These are phyloP conservation scores for Venturia carpophila DNA, from an alignment of 2,329 filamentous ascomycete species.

Conservation along the genomic window DNA sequence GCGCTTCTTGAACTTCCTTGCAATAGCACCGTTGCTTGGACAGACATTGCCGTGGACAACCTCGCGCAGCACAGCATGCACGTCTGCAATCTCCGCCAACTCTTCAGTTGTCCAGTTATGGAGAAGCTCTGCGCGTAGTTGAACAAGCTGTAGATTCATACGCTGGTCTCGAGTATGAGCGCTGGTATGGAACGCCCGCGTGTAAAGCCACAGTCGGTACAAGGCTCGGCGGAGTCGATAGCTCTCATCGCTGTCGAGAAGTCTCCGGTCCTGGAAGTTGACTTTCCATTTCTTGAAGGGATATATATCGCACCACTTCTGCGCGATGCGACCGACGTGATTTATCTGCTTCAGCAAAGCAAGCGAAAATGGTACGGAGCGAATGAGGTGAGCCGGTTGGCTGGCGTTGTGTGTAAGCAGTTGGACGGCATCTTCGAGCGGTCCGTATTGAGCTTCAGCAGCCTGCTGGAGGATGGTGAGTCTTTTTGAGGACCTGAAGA, in stretches of 20 bases:
- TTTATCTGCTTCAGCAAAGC: conserved; percentile 50
- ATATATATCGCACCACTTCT: conserved; percentile 54
- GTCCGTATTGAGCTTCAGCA: conserved; percentile 50
- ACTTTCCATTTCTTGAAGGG: conserved; percentile 56
- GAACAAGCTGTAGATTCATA: conserved; percentile 37
- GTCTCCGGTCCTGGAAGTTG: conserved; percentile 48
- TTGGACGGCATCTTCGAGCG: conserved; percentile 51
- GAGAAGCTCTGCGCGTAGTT: conserved; percentile 48
- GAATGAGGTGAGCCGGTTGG: conserved; percentile 49
- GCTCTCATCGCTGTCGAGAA: conserved; percentile 43
- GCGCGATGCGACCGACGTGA: conserved; percentile 46
- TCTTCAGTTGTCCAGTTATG: conserved; percentile 51
- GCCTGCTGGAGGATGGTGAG: conserved; percentile 46
- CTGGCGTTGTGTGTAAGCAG: conserved; percentile 53
- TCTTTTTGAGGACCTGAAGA: conserved; percentile 47
- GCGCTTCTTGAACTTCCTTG: conserved; percentile 51
- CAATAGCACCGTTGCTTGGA: conserved; percentile 53
- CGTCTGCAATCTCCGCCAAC: conserved; percentile 52
- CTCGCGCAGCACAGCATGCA: conserved; percentile 48
- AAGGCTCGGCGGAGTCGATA: conserved; percentile 48
- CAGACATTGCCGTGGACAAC: conserved; percentile 52
- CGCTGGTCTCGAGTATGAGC: conserved; percentile 45
- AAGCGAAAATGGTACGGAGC: conserved; percentile 46
- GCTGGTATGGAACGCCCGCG: conserved; percentile 50
- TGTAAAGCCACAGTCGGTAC: conserved; percentile 55